phyloP scores from a whole-genome alignment of 768 basidiomycete genomes.

The Lactarius sanguifluus region DNA sequence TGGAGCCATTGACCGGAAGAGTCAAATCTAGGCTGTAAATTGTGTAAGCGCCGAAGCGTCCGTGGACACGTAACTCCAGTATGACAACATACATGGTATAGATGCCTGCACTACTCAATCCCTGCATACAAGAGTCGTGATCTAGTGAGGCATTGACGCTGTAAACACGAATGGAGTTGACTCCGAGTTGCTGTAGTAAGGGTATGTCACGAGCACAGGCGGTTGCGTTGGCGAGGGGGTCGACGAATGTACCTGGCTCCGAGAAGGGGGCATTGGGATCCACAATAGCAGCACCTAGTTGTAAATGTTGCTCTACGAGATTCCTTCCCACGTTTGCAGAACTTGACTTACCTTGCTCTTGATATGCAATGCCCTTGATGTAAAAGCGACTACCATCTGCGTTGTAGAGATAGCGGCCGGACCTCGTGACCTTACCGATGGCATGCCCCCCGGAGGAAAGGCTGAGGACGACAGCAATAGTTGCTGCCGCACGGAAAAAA shows the following conservation, averaged over 20 bases:
- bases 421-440: constrained; percentile 63
- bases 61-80: neutral
- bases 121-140: constrained; percentile 84
- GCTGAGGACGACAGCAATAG: constrained; percentile 42
- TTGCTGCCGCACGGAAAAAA: constrained; percentile 30
- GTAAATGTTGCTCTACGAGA: neutral
- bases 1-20: constrained; percentile 82
- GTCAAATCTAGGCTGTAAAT: constrained; percentile 75
- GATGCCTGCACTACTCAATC: constrained; percentile 75
- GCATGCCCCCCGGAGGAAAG: constrained; percentile 58
- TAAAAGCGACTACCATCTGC: constrained; percentile 76
- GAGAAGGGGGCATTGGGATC: constrained; percentile 43
- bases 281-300: neutral
- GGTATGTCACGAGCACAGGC: constrained; percentile 80
- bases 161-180: constrained; percentile 86
- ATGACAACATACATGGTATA: constrained; percentile 73
- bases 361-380: constrained; percentile 87
- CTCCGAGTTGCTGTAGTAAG: constrained; percentile 67
- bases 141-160: constrained; percentile 79
- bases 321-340: neutral
- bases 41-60: constrained; percentile 20
- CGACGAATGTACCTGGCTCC: constrained; percentile 73
- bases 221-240: constrained; percentile 67
- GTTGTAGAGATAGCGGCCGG: constrained; percentile 80
- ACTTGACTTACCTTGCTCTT: constrained; percentile 66